A percentile compares a stretch with the other conserved stretches of the same genome.
Evolutionary conservation across 139 green algal genomes (phyloP).

Genomic region (Chlorella sp.): DNA sequence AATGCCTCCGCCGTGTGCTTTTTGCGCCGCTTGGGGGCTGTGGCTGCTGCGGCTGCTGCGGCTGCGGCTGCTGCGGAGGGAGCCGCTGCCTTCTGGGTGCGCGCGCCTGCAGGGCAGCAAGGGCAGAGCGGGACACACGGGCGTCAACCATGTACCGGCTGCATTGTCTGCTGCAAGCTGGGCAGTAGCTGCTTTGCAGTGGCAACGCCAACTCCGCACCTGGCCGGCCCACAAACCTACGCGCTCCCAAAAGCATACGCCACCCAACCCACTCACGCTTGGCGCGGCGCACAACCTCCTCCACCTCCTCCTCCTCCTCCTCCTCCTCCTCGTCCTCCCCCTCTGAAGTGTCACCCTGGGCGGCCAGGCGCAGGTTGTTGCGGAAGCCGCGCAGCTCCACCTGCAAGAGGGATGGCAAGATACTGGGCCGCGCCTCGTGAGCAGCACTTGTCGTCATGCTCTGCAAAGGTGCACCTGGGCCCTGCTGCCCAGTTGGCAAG

Average conservation of each 20-base stretch:
- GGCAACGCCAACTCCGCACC: too few relatives aligned
- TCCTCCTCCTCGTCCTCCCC: neutral
- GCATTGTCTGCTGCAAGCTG: too few relatives aligned
- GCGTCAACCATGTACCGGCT: neutral
- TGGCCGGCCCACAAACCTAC: too few relatives aligned
- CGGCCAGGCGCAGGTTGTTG: slow-evolving; percentile 27
- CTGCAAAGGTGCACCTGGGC: too few relatives aligned
- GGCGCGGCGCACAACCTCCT: neutral
- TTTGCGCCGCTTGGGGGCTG: neutral
- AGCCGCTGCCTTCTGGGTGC: neutral
- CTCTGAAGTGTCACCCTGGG: neutral
- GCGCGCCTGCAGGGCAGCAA: neutral
- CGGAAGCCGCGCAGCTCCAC: slow-evolving; percentile 28
- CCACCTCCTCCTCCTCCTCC: slow-evolving; percentile 9
- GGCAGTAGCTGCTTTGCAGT: too few relatives aligned
- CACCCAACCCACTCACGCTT: slow-evolving; percentile 3
- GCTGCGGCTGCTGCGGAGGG: neutral
- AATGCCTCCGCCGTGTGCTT: neutral
- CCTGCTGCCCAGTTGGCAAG: too few relatives aligned
- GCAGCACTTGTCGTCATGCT: too few relatives aligned
- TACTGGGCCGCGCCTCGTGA: too few relatives aligned
- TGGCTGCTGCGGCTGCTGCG: neutral
- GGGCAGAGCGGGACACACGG: neutral
- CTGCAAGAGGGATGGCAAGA: slow-evolving; percentile 37
- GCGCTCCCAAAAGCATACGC: neutral